These are phyloP conservation scores for Cardiospermum halicacabum DNA, from an alignment of 345 rosid species.

Conservation along the genomic window DNA sequence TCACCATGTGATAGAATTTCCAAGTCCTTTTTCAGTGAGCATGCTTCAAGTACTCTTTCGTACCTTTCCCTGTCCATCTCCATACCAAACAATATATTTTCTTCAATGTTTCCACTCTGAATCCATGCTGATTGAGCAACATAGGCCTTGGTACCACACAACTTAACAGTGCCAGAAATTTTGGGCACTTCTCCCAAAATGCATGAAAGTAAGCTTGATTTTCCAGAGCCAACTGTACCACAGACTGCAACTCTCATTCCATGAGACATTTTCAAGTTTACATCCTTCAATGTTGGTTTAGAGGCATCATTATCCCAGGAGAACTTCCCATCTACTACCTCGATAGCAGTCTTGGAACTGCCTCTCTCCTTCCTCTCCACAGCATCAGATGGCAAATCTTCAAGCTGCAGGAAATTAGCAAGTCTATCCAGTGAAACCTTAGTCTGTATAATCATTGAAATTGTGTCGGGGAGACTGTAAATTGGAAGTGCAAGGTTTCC, in stretches of 20 bases:
- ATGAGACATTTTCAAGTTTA: constrained; percentile 37
- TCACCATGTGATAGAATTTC: constrained; percentile 75
- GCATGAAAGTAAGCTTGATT: constrained; percentile 70
- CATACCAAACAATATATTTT: constrained; percentile 76
- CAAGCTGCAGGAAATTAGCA: constrained; percentile 52
- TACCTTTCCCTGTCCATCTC: constrained; percentile 64
- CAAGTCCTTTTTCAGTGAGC: constrained; percentile 62
- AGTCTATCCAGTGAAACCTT: constrained; percentile 71
- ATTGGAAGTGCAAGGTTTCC: constrained; percentile 64
- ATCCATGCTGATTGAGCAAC: constrained; percentile 94
- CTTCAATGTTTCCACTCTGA: constrained; percentile 73
- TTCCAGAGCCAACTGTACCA: constrained; percentile 77
- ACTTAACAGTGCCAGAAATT: constrained; percentile 50
- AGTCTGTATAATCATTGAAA: constrained; percentile 58
- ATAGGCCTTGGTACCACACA: constrained; percentile 69
- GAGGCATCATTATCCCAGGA: constrained; percentile 49
- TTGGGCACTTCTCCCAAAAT: constrained; percentile 67
- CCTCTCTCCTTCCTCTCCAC: constrained; percentile 43
- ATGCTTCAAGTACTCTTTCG: constrained; percentile 60
- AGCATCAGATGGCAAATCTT: constrained; percentile 43
- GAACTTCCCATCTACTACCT: constrained; percentile 47
- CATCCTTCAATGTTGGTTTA: constrained; percentile 47
- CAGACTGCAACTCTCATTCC: constrained; percentile 80
- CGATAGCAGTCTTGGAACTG: constrained; percentile 39
- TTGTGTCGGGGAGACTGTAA: constrained; percentile 51